These are phyloP conservation scores for Malania oleifera DNA, from an alignment of 164 flowering plant species.

Conservation along the genomic window DNA sequence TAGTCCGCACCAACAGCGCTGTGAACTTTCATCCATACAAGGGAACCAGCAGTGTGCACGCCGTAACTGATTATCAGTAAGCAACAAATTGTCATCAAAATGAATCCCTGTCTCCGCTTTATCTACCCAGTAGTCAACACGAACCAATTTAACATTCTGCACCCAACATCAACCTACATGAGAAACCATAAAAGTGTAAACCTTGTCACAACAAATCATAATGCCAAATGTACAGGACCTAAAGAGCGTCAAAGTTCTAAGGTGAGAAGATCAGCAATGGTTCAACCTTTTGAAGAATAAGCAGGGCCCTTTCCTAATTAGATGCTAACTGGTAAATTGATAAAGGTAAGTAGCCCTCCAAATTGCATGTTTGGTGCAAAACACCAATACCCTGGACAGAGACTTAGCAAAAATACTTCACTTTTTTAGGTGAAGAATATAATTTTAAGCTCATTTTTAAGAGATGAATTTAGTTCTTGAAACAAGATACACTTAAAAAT, in stretches of 20 bases:
- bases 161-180: slow-evolving; percentile 56
- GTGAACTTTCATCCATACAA: slow-evolving; percentile 67
- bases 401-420: too few relatives aligned
- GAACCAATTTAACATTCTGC: slow-evolving; percentile 86
- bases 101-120: slow-evolving; percentile 83
- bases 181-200: slow-evolving; percentile 29
- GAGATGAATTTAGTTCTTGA: too few relatives aligned
- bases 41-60: slow-evolving; percentile 99
- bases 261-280: background rate
- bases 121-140: slow-evolving; percentile 84
- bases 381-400: too few relatives aligned
- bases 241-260: background rate
- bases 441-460: too few relatives aligned
- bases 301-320: background rate
- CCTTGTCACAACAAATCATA: slow-evolving; percentile 15
- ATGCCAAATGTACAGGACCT: background rate
- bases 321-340: too few relatives aligned
- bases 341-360: too few relatives aligned
- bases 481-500: too few relatives aligned
- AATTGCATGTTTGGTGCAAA: too few relatives aligned
- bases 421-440: too few relatives aligned
- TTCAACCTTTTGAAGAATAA: background rate
- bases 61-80: slow-evolving; percentile 86
- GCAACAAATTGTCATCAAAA: slow-evolving; percentile 54
- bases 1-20: slow-evolving; percentile 67